Base-by-base conservation (phyloP, 306 rosid species). In the Quercus ilex region DNA sequence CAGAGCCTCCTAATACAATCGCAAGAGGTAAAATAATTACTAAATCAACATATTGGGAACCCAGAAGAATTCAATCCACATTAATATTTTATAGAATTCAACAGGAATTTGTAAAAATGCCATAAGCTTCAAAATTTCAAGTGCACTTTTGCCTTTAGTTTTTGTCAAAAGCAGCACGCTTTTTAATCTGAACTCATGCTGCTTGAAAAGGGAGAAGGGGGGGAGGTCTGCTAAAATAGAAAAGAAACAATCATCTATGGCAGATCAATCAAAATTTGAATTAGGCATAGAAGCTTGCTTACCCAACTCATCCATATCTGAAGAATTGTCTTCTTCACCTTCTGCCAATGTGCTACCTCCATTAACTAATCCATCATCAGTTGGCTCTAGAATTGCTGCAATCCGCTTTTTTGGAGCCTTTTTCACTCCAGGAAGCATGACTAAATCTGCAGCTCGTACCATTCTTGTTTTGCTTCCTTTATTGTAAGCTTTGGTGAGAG, bases 401-500 rank as follows among this genome's bases (percentile, higher is more conserved):
- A 93, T 87, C 63, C 96, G 88, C 87, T 93, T 95, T 83, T 93
- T 95, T 26, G 95, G 93, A 41, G 81, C 92, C 78, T 89, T 95
- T 80, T 89, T 95, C 64, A 91, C 81, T 80, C 94, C 98, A 76
- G 94, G 93, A 83, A 91, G 83, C 35, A 79, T 81, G 60, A 89
- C 78, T 18, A 90, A 83, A 81, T 91, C 97, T 19, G 98, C 92
- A 69, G 85, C 90, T 80, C 94, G 83, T 25, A 91, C 96, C 89
- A 82, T 90, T 81, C 91, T 83, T 71, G 85, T 52, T 77, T 82
- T 95, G 86, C 91, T 88, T 76, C 74, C 91, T 78, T 91, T 97
- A 82, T 95, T 95, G 82, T 92, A 95, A 65, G 96, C 93, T 85
- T 87, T 95, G 53, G 99, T 91, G 71, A 95, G 83, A 70, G 99